Evolutionary conservation across 2,329 filamentous ascomycete species (phyloP), one percentile per base, ranked within the genome.

Genomic region (Phaeomoniella chlamydospora): DNA sequence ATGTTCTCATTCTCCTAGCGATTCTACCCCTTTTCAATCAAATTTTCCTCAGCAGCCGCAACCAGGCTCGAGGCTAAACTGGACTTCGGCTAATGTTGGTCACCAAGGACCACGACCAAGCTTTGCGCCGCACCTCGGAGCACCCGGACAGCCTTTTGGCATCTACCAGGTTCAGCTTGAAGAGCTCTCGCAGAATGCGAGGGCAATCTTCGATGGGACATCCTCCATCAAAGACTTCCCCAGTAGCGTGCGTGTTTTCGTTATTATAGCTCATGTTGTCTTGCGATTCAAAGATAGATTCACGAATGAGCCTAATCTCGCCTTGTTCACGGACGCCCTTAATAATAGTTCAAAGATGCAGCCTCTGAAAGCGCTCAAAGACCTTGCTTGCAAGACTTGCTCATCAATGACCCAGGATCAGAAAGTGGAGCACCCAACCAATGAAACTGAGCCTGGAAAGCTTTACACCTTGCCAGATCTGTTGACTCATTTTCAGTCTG

Each of bases 191-290:
- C 61, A 56, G 30, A 65, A 68, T 47, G 69, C 73, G 3, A 66
- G 70, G 39, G 69, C 74, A 15, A 55, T 79, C 22, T 87, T 80
- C 78, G 68, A 70, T 41, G 57, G 62, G 15, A 68, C 77, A 2
- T 66, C 65, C 5, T 64, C 65, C 3, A 61, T 83, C 42, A 72
- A 72, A 44, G 68, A 75, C 35, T 56, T 84, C 12, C 68, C 75
- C 11, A 68, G 70, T 29, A 70, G 68, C 40, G 64, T 82, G 33
- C 73, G 74, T 43, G 64, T 81, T 12, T 70, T 71, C 40, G 67
- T 74, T 33, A 61, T 81, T 6, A 65, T 87, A 30, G 65, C 79
- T 48, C 74, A 80, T 49, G 57, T 76, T 35, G 63, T 70, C 38
- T 65, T 66, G 37, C 64, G 62, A 22, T 83, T 77, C 48, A 61